Base-by-base conservation (phyloP, 1,284 basidiomycete species). In the Gymnopus androsaceus region DNA sequence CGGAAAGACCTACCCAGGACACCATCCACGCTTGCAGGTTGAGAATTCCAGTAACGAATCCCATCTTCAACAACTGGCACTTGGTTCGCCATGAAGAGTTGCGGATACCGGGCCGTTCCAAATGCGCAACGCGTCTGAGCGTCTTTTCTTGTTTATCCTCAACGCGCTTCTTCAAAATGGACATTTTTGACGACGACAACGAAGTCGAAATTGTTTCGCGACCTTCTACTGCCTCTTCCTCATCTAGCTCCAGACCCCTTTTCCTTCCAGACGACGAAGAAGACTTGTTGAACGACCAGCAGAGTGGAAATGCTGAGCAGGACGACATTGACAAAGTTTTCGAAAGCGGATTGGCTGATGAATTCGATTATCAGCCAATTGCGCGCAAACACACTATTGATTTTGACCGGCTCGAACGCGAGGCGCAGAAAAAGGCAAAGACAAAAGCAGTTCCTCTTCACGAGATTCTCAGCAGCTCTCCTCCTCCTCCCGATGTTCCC, bases 11-110 rank as follows among this genome's bases (percentile, higher is more conserved):
- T 78, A 61, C 89, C 89, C 70, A 78, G 65, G 36, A 79, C 91
- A 45, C 92, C 90, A 64, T 94, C 83, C 38, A 88, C 77, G 59
- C 73, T 87, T 4, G 92, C 88, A 21, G 86, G 82, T 64, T 90
- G 88, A 1, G 75, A 77, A 19, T 76, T 79, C 92, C 92, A 94
- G 66, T 92, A 94, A 27, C 82, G 73, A 45, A 94, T 83, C 25
- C 92, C 88, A 40, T 84, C 80, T 57, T 84, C 67, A 17, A 90
- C 72, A 59, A 86, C 75, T 4, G 80, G 74, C 30, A 42, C 41
- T 42, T 42, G 41, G 3, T 14, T 17, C 19, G 40, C 19, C 19
- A 27, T 48, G 33, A 19, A 46, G 19, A 31, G 44, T 46, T 7
- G 23, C 41, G 44, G 27, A 17, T 31, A 9, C n/a, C 44, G 44